These are phyloP conservation scores for Berkeleyomyces rouxiae DNA, from an alignment of 2,329 filamentous ascomycete species.

Conservation along the genomic window DNA sequence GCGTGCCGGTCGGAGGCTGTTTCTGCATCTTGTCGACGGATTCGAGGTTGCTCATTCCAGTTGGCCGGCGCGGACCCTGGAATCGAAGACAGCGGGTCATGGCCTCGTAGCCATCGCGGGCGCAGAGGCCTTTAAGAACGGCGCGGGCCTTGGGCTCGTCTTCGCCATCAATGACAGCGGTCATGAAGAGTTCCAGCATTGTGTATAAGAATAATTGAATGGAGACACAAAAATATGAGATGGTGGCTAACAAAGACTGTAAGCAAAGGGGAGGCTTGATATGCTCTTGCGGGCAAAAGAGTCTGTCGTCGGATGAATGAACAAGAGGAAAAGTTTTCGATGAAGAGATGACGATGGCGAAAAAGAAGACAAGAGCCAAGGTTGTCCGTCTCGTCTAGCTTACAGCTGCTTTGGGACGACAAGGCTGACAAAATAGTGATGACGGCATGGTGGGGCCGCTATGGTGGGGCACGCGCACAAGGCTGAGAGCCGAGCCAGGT, in stretches of 20 bases:
- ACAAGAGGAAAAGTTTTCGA: not conserved
- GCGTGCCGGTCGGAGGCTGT: constrained; percentile 22
- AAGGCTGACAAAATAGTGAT: not conserved
- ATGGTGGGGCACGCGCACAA: not conserved
- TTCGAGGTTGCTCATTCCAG: constrained; percentile 27
- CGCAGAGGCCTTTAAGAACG: constrained; percentile 40
- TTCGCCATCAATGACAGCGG: constrained; percentile 32
- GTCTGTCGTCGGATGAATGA: not conserved
- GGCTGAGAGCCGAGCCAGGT: not conserved
- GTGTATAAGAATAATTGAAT: not conserved
- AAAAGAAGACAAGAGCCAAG: not conserved
- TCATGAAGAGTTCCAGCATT: constrained; percentile 46
- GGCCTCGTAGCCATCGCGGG: constrained; percentile 35
- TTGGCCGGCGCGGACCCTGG: constrained; percentile 29
- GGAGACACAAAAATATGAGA: not conserved
- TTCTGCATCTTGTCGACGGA: constrained; percentile 23
- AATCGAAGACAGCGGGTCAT: constrained; percentile 38
- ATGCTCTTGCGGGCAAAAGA: not conserved
- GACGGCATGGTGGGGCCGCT: not conserved
- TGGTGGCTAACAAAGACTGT: not conserved
- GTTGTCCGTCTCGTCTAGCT: not conserved
- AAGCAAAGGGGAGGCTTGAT: not conserved
- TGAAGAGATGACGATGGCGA: not conserved
- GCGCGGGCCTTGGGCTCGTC: constrained; percentile 33
- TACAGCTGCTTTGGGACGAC: not conserved